A percentile compares a stretch with the other conserved stretches of the same genome.
phyloP scores from a whole-genome alignment of 176 grass and related monocot species.

The Carex scoparia region DNA sequence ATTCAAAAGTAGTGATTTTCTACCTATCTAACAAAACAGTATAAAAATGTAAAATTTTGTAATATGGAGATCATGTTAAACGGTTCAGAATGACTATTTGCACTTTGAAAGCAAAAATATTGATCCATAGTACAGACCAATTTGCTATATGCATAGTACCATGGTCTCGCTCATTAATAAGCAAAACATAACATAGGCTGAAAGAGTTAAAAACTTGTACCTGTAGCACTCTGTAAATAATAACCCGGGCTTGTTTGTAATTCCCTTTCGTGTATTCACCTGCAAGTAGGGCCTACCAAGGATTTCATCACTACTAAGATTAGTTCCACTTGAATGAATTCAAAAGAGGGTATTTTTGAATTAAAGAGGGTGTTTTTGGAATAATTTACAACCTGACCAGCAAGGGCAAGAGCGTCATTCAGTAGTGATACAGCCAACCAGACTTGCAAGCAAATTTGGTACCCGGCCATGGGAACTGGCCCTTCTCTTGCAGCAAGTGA shows the following conservation, averaged over 20 bases:
- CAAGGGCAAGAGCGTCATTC: conserved; percentile 84
- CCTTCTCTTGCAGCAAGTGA: conserved; percentile 81
- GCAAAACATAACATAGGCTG: background rate
- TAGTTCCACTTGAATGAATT: background rate
- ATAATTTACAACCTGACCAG: conserved; percentile 56
- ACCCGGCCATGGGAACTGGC: conserved; percentile 75
- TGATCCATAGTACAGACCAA: no score
- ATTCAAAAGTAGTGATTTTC: no score
- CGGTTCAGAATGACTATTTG: no score
- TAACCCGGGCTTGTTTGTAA: conserved; percentile 55
- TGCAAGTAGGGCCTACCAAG: conserved; percentile 68
- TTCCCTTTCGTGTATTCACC: conserved; percentile 71
- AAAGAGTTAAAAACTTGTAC: conserved; percentile 17
- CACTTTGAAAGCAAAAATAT: no score
- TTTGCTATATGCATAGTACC: no score
- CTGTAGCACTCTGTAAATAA: conserved; percentile 73
- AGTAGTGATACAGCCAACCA: conserved; percentile 82
- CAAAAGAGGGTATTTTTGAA: background rate
- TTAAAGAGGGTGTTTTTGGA: background rate
- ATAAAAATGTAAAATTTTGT: no score
- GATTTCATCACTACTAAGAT: background rate
- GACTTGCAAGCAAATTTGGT: conserved; percentile 87
- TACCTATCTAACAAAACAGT: no score
- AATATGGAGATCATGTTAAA: no score
- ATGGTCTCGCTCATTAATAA: no score